A percentile compares a stretch with the other conserved stretches of the same genome.
Evolutionary conservation across 768 basidiomycete species (phyloP).

Genomic region (Mycena capillaripes): DNA sequence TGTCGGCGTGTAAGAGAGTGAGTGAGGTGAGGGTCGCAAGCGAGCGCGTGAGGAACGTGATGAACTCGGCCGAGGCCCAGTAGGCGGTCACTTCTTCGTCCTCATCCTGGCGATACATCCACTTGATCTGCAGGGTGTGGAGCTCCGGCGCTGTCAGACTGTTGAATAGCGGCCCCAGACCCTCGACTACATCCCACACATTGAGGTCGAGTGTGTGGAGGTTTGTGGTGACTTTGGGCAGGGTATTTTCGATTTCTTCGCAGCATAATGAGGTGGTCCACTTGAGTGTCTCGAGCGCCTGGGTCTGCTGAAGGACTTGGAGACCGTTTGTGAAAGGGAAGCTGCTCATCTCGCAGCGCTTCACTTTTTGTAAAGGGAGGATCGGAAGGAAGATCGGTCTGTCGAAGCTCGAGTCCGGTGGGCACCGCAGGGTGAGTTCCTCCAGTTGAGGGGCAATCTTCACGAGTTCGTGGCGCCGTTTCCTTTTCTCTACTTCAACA

Average conservation of each 20-base stretch:
- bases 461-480: background rate
- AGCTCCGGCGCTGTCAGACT: conserved; percentile 11
- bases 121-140: background rate
- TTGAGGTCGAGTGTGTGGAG: conserved; percentile 14
- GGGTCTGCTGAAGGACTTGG: conserved; percentile 4
- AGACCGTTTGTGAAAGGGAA: conserved; percentile 19
- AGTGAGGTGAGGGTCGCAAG: conserved; percentile 16
- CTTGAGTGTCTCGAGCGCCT: conserved; percentile 19
- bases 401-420: background rate
- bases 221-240: background rate
- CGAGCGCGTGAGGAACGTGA: conserved; percentile 11
- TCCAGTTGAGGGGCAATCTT: background rate
- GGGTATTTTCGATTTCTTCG: background rate
- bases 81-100: background rate
- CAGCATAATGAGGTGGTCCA: conserved; percentile 2
- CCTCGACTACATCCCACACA: background rate
- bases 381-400: background rate
- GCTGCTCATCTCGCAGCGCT: conserved; percentile 16
- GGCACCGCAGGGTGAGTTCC: conserved; percentile 4
- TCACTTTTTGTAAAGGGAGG: conserved; percentile 1
- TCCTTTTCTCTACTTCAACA: background rate
- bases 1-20: conserved; percentile 13
- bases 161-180: background rate
- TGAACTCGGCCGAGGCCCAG: background rate
- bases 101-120: background rate